A percentile compares a stretch with the other conserved stretches of the same genome.
These are phyloP conservation scores for Lodderomyces margitis DNA, from an alignment of 1,139 yeast species.

Conservation along the genomic window DNA sequence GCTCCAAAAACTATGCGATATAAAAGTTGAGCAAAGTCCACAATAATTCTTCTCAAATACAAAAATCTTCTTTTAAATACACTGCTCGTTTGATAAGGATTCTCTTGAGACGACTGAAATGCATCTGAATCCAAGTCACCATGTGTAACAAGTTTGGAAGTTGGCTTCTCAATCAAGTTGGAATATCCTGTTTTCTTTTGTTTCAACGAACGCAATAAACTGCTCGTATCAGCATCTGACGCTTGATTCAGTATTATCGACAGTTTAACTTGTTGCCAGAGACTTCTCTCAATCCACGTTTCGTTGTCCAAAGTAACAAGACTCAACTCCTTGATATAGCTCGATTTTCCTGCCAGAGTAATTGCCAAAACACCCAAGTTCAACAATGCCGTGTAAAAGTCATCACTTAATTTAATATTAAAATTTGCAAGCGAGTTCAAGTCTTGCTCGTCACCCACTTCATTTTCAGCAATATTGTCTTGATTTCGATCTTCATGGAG, in stretches of 20 bases:
- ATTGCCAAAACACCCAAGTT: conserved; percentile 63
- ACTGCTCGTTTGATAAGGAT: conserved; percentile 12
- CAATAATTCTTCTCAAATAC: conserved; percentile 20
- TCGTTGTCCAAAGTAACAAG: conserved; percentile 44
- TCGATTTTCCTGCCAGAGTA: conserved; percentile 63
- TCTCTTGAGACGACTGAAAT: background rate
- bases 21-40: conserved; percentile 24
- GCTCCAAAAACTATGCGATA: conserved; percentile 20
- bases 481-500: conserved; percentile 30
- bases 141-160: conserved; percentile 26
- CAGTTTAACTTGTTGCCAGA: conserved; percentile 22
- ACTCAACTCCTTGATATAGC: conserved; percentile 61
- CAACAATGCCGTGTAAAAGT: conserved; percentile 61
- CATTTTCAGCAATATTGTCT: conserved; percentile 29
- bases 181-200: conserved; percentile 27
- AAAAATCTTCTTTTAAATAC: conserved; percentile 23
- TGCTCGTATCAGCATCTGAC: conserved; percentile 6
- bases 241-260: conserved; percentile 9
- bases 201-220: conserved; percentile 3
- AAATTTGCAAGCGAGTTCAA: conserved; percentile 22
- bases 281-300: conserved; percentile 59
- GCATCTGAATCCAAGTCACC: conserved; percentile 7
- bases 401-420: conserved; percentile 47
- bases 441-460: conserved; percentile 24
- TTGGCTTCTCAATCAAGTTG: conserved; percentile 32